A percentile compares a stretch with the other conserved stretches of the same genome.
phyloP scores from a whole-genome alignment of 2,329 filamentous ascomycete genomes.

The Beauveria rudraprayagi region DNA sequence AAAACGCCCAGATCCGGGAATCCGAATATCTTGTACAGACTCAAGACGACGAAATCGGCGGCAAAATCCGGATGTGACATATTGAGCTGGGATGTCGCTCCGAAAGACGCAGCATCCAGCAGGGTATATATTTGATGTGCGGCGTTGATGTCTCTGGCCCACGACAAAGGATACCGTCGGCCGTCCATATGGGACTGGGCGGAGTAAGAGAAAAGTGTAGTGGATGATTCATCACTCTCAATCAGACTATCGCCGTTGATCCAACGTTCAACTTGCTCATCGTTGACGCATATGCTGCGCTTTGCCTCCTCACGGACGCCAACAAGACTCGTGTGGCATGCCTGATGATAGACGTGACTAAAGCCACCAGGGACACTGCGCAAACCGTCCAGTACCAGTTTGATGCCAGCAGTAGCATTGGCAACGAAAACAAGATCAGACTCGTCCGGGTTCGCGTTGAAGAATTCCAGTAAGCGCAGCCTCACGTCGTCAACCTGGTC shows the following conservation, averaged over 20 bases:
- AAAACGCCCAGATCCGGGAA: slow-evolving; percentile 86
- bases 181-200: slow-evolving; percentile 94
- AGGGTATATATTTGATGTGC: slow-evolving; percentile 50
- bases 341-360: slow-evolving; percentile 72
- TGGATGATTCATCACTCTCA: slow-evolving; percentile 17
- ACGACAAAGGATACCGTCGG: slow-evolving; percentile 61
- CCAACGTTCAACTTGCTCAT: slow-evolving; percentile 59
- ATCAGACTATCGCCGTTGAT: slow-evolving; percentile 34
- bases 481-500: slow-evolving; percentile 69
- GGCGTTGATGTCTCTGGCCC: slow-evolving; percentile 47
- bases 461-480: slow-evolving; percentile 62
- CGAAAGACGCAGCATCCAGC: slow-evolving; percentile 75
- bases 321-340: slow-evolving; percentile 80
- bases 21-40: slow-evolving; percentile 97
- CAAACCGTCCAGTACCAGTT: slow-evolving; percentile 74
- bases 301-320: slow-evolving; percentile 67
- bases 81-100: slow-evolving; percentile 69
- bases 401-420: slow-evolving; percentile 87
- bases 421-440: slow-evolving; percentile 89
- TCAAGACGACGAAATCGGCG: slow-evolving; percentile 80
- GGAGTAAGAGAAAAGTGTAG: slow-evolving; percentile 65
- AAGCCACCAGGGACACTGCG: slow-evolving; percentile 63
- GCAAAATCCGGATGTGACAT: slow-evolving; percentile 51
- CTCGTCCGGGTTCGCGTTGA: slow-evolving; percentile 69
- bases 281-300: slow-evolving; percentile 57